Evolutionary conservation across 2,329 filamentous ascomycete genomes (phyloP).

Genomic region (Pyricularia pennisetigena): DNA sequence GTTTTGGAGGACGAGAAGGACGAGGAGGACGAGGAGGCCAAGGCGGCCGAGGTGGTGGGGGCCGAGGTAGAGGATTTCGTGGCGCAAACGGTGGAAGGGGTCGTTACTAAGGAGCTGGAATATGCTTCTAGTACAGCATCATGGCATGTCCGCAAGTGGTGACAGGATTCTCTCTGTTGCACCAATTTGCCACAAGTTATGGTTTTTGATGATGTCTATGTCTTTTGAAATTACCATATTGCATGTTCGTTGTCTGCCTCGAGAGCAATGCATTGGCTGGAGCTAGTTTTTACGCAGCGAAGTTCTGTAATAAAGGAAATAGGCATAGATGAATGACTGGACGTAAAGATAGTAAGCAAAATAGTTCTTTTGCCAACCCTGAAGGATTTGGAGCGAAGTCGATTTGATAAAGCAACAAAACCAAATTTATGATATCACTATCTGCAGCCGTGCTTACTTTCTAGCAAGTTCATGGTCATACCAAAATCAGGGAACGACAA

Average conservation of each 20-base stretch:
- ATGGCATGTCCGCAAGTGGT: background rate
- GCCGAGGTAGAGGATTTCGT: slow-evolving; percentile 14
- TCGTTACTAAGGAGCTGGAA: background rate
- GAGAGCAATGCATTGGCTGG: background rate
- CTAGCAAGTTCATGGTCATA: background rate
- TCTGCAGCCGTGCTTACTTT: background rate
- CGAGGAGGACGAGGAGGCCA: slow-evolving; percentile 26
- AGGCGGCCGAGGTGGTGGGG: slow-evolving; percentile 19
- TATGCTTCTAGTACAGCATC: background rate
- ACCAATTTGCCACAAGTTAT: background rate
- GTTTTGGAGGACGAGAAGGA: slow-evolving; percentile 25
- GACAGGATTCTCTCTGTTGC: background rate
- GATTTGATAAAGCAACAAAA: background rate
- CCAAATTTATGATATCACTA: background rate
- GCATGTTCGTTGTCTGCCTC: background rate
- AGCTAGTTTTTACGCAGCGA: background rate
- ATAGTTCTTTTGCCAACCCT: background rate
- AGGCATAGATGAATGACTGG: background rate
- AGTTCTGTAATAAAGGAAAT: background rate
- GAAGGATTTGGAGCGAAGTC: background rate
- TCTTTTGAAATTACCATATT: background rate
- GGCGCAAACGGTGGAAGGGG: slow-evolving; percentile 8
- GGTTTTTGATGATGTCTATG: background rate
- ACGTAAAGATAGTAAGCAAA: background rate
- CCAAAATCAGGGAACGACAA: background rate